phyloP scores from a whole-genome alignment of 2,329 filamentous ascomycete genomes.

The Pezicula carpinea region DNA sequence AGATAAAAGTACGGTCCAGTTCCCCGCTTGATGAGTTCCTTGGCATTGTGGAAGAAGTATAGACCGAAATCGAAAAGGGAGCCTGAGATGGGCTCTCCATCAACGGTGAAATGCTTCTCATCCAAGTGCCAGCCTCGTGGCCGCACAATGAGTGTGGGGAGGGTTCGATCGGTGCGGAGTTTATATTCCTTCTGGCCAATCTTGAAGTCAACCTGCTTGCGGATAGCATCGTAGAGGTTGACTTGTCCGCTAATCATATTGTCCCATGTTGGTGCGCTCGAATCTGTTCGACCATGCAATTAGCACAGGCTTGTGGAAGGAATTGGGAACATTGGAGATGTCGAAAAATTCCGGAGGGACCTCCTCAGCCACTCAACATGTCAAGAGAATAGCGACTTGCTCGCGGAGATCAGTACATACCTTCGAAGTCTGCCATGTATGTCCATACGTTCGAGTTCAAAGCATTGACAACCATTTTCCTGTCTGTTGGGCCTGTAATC shows the following conservation, averaged over 20 bases:
- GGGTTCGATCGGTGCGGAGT: slow-evolving; percentile 81
- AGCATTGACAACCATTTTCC: slow-evolving; percentile 99
- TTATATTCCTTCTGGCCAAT: slow-evolving; percentile 95
- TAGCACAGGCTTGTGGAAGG: slow-evolving; percentile 2
- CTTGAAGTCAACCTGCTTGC: slow-evolving; percentile 93
- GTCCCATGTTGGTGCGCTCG: slow-evolving; percentile 93
- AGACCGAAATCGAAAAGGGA: slow-evolving; percentile 95
- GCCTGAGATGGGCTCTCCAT: slow-evolving; percentile 90
- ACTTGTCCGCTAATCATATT: slow-evolving; percentile 99
- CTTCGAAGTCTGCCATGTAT: slow-evolving; percentile 99
- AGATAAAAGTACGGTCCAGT: slow-evolving; percentile 96
- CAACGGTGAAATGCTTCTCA: slow-evolving; percentile 95
- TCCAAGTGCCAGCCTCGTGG: slow-evolving; percentile 97
- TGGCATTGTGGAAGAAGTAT: slow-evolving; percentile 98
- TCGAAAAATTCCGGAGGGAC: slow-evolving; percentile 5
- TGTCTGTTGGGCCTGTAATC: slow-evolving; percentile 94
- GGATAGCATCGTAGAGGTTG: slow-evolving; percentile 94
- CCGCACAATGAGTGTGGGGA: slow-evolving; percentile 89
- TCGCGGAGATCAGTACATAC: slow-evolving; percentile 41
- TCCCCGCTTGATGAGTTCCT: slow-evolving; percentile 79
- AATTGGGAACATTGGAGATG: neutral
- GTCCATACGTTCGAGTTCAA: slow-evolving; percentile 96
- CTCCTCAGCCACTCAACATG: neutral
- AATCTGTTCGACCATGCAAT: slow-evolving; percentile 53
- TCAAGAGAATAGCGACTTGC: too few relatives aligned